Percentiles rank a stretch among this genome's conserved stretches.
These are phyloP conservation scores for Cokeromyces recurvatus DNA, from an alignment of 371 early-diverging fungal species.

Conservation along the genomic window DNA sequence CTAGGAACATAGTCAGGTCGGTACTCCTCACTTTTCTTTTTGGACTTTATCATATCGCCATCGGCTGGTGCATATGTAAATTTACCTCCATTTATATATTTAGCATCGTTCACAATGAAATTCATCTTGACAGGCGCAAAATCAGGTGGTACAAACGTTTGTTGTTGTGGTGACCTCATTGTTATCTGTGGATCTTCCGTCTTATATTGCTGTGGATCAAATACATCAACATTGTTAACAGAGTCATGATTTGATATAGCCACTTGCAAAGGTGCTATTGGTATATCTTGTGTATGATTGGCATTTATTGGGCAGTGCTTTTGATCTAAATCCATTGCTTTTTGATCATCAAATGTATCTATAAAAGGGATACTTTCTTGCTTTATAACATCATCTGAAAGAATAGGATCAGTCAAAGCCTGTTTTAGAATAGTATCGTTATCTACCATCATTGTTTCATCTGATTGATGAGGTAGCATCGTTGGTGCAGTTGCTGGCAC, in stretches of 20 bases:
- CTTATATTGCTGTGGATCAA: not conserved
- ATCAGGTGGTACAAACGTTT: constrained; percentile 26
- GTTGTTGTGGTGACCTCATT: not conserved
- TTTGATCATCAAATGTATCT: not conserved
- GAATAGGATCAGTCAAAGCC: not conserved
- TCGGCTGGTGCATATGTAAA: constrained; percentile 25
- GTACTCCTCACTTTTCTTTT: constrained; percentile 19
- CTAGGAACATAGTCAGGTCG: constrained; percentile 41
- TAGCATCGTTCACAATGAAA: constrained; percentile 36
- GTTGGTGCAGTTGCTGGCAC: not conserved
- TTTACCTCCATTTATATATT: constrained; percentile 44
- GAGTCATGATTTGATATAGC: constrained; percentile 6
- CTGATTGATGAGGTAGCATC: not conserved
- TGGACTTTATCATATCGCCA: not conserved
- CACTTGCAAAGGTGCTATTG: constrained; percentile 11
- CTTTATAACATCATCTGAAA: not conserved
- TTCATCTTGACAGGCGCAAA: constrained; percentile 42
- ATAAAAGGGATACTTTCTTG: not conserved
- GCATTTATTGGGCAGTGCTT: constrained; percentile 3
- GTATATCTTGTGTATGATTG: constrained; percentile 3
- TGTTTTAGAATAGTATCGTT: not conserved
- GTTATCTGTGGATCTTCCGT: not conserved
- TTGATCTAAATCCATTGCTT: constrained; percentile 4
- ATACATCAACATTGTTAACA: not conserved
- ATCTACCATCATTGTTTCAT: not conserved